Evolutionary conservation across 495 filamentous ascomycete species (phyloP).

Genomic region (Neurospora sp.): DNA sequence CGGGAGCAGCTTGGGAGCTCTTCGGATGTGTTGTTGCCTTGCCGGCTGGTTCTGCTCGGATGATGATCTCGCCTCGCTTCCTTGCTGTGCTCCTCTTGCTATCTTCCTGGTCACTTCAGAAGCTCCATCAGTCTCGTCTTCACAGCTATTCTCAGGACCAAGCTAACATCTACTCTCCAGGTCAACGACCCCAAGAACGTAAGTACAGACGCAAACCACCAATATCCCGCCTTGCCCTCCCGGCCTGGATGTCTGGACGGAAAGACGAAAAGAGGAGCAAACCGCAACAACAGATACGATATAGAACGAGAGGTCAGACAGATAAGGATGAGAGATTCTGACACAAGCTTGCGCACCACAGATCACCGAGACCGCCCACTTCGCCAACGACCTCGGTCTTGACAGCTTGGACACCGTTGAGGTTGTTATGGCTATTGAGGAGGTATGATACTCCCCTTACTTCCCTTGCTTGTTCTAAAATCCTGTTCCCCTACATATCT

Average conservation of each 20-base stretch:
- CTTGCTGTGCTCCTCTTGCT: background rate
- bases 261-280: background rate
- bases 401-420: slow-evolving; percentile 98
- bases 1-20: background rate
- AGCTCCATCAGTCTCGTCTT: background rate
- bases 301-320: background rate
- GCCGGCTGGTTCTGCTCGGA: background rate
- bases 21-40: background rate
- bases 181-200: slow-evolving; percentile 71
- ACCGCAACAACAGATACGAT: background rate
- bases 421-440: slow-evolving; percentile 99
- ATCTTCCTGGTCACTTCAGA: background rate
- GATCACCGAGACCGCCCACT: slow-evolving; percentile 77
- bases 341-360: slow-evolving; percentile 26
- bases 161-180: slow-evolving; percentile 33
- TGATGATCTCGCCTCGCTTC: background rate
- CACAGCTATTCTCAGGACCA: background rate
- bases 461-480: background rate
- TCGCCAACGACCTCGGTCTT: slow-evolving; percentile 88
- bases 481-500: background rate
- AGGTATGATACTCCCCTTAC: slow-evolving; percentile 50
- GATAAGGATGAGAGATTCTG: background rate
- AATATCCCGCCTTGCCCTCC: background rate
- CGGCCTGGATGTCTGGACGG: background rate
- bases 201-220: slow-evolving; percentile 18